Conservation (phyloP, 2,329 filamentous ascomycete species). For the Fusarium illudens region DNA sequence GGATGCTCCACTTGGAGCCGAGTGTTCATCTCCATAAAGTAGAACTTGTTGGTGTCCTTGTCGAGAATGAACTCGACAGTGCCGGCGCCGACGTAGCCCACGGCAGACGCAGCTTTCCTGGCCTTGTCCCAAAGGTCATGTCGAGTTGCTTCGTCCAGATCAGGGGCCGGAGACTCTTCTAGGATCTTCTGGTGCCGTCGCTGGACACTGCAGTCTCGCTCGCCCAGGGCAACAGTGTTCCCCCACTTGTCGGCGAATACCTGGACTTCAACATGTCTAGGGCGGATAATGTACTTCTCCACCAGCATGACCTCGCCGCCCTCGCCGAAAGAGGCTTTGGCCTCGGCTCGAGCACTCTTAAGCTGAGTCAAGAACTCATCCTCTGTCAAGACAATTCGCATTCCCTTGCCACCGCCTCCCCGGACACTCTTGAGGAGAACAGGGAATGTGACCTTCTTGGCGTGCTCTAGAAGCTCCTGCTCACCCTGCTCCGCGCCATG, state of each 20-base stretch:
- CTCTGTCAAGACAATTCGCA: slow-evolving; percentile 75
- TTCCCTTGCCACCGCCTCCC: slow-evolving; percentile 85
- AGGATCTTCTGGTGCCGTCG: slow-evolving; percentile 89
- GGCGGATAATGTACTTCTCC: slow-evolving; percentile 81
- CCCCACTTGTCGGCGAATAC: slow-evolving; percentile 86
- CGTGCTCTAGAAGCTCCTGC: slow-evolving; percentile 69
- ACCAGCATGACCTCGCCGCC: slow-evolving; percentile 82
- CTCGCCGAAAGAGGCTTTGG: slow-evolving; percentile 81
- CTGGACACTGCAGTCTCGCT: slow-evolving; percentile 89
- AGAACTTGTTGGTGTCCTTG: slow-evolving; percentile 81
- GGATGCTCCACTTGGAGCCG: slow-evolving; percentile 96
- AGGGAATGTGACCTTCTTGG: slow-evolving; percentile 73
- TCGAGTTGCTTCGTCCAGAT: slow-evolving; percentile 65
- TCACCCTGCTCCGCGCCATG: slow-evolving; percentile 85
- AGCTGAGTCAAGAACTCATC: slow-evolving; percentile 76
- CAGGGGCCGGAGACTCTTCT: slow-evolving; percentile 85
- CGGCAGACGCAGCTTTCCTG: slow-evolving; percentile 72
- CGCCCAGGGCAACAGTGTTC: slow-evolving; percentile 82
- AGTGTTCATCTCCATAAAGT: slow-evolving; percentile 85
- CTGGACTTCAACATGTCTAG: slow-evolving; percentile 89
- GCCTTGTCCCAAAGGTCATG: slow-evolving; percentile 73
- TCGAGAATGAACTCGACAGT: slow-evolving; percentile 93
- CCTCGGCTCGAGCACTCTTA: slow-evolving; percentile 77
- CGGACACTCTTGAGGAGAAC: slow-evolving; percentile 83
- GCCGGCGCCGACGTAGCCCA: slow-evolving; percentile 88